Evolutionary conservation across 257 asterid species (phyloP), one percentile per base, ranked within the genome.

Genomic region (Penstemon newberryi): DNA sequence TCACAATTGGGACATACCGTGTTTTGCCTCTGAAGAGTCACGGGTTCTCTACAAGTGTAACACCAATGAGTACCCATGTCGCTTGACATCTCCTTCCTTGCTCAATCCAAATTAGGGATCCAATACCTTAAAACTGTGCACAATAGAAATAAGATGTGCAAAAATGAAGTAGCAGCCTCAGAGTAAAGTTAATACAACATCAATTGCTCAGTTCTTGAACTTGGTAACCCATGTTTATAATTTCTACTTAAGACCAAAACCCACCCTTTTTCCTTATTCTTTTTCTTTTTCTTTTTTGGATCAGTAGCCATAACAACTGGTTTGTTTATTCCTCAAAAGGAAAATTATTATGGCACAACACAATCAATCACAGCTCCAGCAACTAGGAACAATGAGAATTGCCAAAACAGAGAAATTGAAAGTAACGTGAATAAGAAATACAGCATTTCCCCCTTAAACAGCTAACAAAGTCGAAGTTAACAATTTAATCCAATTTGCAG

Each of bases 1-100:
- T 51, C 67, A 18, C 99, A 94, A 68, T 76, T 78, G 42, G 89
- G 82, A 73, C 97, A 93, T 8, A 60, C 79, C 19, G 71, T 51
- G 62, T 62, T 74, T 45, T 12, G 83, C 33, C 81, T 70, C 43
- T 40, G 72, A 40, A 91, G 86, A 54, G 73, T 71, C 36, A 94
- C 86, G 0, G 96, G 90, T 56, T 91, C 97, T 52, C 86, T 74
- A 67, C 99, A 94, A 71, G 75, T 86, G 56, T 87, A 75, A 71
- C 99, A 94, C 97, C 99, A 94, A 71, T 90, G 97, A 7, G 89
- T 84, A 58, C 84, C 75, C 55, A 87, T 76, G 4, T 75, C 75
- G 36, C 75, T 82, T 19, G 96, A 82, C 95, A 88, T 92, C 81
- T 52, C 60, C 67, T 73, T 57, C 56, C 63, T 19, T 49, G 45